Evolutionary conservation across 1,139 yeast genomes (phyloP), one percentile per base, ranked within the genome.

Genomic region (Casaregolazyma suthepensis): DNA sequence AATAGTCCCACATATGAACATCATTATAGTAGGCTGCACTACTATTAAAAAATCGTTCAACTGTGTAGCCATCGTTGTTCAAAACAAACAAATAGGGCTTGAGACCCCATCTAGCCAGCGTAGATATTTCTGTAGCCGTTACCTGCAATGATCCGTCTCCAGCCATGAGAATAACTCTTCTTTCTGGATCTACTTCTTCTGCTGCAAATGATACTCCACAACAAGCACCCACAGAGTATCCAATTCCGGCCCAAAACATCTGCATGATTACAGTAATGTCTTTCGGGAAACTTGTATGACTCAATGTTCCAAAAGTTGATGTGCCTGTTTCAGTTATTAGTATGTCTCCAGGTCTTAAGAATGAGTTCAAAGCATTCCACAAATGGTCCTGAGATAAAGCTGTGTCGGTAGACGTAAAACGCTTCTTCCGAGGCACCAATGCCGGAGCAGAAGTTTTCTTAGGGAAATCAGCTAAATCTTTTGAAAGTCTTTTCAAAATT

Each of bases 131-230:
- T 72, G 88, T 94, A 31, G 85, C 93, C 2, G 96, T 87, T 70
- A 88, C 78, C 73, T 88, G 96, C 67, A 88, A 77, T 31, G 96
- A 87, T 67, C 96, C 96, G 70, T 88, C 96, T 72, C 96, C 96
- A 55, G 87, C 86, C 71, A 88, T 88, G 62, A 88, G 75, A 59
- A 87, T 78, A 56, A 86, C 94, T 75, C 96, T 80, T 70, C 81
- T 83, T 59, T 71, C 69, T 52, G 83, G 82, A 66, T 83, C 83
- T 51, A 83, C 65, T 70, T 88, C 96, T 65, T 81, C 82, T 57
- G 90, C 87, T 22, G 95, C 96, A 76, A 86, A 79, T 35, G 85
- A 84, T 31, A 96, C 96, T 71, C 96, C 96, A 57, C 84, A 73
- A 37, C 88, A 79, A 52, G 95, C 87, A 66, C 96, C 96, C 48